Evolutionary conservation across 371 early-diverging fungal species (phyloP).

Genomic region (Mucor circinelloides): DNA sequence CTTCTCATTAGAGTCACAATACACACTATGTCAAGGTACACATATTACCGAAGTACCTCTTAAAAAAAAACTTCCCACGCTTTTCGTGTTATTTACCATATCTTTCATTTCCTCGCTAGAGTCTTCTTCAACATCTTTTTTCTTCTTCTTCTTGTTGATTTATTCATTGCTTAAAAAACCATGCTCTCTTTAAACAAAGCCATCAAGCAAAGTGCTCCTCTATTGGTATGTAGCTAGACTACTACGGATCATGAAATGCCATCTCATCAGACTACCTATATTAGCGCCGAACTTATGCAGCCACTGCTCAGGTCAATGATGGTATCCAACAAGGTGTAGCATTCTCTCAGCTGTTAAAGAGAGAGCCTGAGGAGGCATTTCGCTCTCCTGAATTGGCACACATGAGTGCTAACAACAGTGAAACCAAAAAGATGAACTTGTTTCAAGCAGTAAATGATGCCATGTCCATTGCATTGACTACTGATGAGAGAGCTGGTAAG

Average conservation of each 20-base stretch:
- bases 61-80: conserved; percentile 9
- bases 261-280: background rate
- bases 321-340: conserved; percentile 84
- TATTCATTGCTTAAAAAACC: background rate
- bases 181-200: conserved; percentile 20
- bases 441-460: conserved; percentile 97
- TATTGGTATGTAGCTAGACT: conserved; percentile 2
- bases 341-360: conserved; percentile 71
- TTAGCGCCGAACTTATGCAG: conserved; percentile 36
- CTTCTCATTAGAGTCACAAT: too few relatives aligned
- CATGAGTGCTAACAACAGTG: conserved; percentile 62
- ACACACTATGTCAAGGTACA: background rate
- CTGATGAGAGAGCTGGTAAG: conserved; percentile 85
- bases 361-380: conserved; percentile 72
- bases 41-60: background rate
- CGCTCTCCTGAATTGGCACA: conserved; percentile 75
- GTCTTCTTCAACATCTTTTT: background rate
- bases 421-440: conserved; percentile 90
- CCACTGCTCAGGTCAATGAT: conserved; percentile 65
- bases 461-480: conserved; percentile 83
- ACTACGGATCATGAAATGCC: background rate
- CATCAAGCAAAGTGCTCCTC: background rate
- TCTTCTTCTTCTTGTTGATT: background rate
- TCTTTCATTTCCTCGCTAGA: background rate
- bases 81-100: conserved; percentile 1